Base-by-base conservation (phyloP, 2,329 filamentous ascomycete genomes). In the Apiospora malaysiana region DNA sequence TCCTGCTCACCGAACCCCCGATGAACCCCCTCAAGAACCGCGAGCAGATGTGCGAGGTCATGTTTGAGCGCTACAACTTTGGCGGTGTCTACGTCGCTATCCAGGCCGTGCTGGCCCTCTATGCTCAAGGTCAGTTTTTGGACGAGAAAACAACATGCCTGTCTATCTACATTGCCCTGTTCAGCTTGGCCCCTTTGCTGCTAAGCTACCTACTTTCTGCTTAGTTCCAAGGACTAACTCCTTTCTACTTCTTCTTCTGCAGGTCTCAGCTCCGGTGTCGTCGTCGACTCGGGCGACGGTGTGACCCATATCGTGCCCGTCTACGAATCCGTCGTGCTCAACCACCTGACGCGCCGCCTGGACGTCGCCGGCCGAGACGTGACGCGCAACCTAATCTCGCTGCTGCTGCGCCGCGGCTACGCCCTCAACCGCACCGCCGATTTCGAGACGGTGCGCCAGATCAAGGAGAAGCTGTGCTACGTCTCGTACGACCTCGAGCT, bases 401-500 rank as follows among this genome's bases (percentile, higher is more conserved):
- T 99, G 68, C 91, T 99, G 25, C 89, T 97, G 71, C 94, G 96
- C 79, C 91, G 96, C 76, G 96, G 96, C 63, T 99, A 99, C 82
- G 94, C 96, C 46, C 90, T 99, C 73, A 99, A 99, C 89, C 91
- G 96, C 81, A 99, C 96, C 16, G 96, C 96, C 80, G 96, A 99
- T 82, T 99, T 99, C 82, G 96, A 99, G 84, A 99, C 96, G 4
- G 96, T 99, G 70, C 93, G 96, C 73, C 95, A 98, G 83, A 98
- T 99, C 86, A 99, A 99, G 86, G 96, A 99, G 88, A 99, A 99
- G 88, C 92, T 99, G 68, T 98, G 96, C 88, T 99, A 99, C 82
- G 95, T 99, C 71, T 98, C 95, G 16, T 99, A 98, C 86, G 96
- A 99, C 82, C 89, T 99, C 71, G 94, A 97, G 83, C 88, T 99